Percentiles rank a stretch among this genome's conserved stretches.
phyloP scores from a whole-genome alignment of 2,329 filamentous ascomycete species.

The Aspergillus sp. region DNA sequence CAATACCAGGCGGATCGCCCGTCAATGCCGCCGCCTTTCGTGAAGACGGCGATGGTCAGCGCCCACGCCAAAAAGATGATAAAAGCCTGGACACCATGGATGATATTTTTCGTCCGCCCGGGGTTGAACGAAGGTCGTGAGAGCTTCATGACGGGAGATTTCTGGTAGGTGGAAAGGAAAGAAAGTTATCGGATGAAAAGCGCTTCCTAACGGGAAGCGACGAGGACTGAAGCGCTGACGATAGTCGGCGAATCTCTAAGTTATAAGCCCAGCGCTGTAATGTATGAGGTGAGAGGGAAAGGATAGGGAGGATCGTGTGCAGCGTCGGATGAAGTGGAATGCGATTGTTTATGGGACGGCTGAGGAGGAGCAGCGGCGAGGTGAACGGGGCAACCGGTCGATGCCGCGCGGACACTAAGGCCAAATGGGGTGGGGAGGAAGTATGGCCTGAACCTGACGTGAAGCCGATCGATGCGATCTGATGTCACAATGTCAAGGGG shows the following conservation, averaged over 20 bases:
- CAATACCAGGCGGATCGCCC: constrained; percentile 58
- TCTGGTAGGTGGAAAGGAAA: constrained; percentile 11
- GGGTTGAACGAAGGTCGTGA: constrained; percentile 42
- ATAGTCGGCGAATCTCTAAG: no score
- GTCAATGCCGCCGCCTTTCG: constrained; percentile 53
- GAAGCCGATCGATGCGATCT: not conserved
- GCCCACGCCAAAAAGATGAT: constrained; percentile 59
- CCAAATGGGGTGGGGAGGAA: constrained; percentile 5
- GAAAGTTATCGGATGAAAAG: constrained; percentile 18
- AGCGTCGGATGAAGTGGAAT: constrained; percentile 3
- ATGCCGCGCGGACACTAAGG: constrained; percentile 21
- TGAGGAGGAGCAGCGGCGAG: constrained; percentile 15
- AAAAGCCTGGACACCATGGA: constrained; percentile 55
- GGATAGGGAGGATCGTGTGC: not conserved
- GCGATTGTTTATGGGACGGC: constrained; percentile 23
- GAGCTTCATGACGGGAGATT: constrained; percentile 22
- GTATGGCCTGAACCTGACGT: not conserved
- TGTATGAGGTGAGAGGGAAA: not conserved
- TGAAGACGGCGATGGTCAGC: constrained; percentile 58
- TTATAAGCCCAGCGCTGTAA: no score
- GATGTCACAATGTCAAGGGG: no score
- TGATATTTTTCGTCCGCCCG: constrained; percentile 55
- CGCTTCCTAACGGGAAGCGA: constrained; percentile 12
- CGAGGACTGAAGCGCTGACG: no score
- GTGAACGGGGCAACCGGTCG: constrained; percentile 25